Evolutionary conservation across 768 basidiomycete species (phyloP).

Genomic region (Lentinula sp.): DNA sequence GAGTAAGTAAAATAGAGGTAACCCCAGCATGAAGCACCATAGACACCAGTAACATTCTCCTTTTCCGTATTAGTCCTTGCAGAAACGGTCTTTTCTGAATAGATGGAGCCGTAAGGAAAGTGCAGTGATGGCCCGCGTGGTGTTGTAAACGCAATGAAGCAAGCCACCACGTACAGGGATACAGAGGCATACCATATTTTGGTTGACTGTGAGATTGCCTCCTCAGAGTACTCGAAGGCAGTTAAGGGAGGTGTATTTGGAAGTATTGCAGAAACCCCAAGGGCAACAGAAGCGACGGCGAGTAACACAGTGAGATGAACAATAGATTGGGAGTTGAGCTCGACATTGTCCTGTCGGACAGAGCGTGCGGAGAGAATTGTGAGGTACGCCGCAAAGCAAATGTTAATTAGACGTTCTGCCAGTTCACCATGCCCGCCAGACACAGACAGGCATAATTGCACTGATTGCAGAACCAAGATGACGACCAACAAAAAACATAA

Average conservation of each 20-base stretch:
- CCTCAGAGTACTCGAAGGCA: constrained; percentile 16
- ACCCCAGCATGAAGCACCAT: constrained; percentile 52
- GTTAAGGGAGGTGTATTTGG: constrained; percentile 38
- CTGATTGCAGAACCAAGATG: constrained; percentile 44
- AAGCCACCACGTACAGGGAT: constrained; percentile 40
- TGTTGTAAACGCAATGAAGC: constrained; percentile 39
- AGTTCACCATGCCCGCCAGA: constrained; percentile 25
- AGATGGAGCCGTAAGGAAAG: constrained; percentile 68
- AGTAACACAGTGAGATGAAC: constrained; percentile 59
- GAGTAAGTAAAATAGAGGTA: constrained; percentile 81
- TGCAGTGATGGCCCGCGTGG: constrained; percentile 73
- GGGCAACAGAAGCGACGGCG: constrained; percentile 36
- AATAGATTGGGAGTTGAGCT: constrained; percentile 42
- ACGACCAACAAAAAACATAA: constrained; percentile 38
- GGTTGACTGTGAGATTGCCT: constrained; percentile 13
- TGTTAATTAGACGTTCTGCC: constrained; percentile 36
- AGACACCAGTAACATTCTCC: constrained; percentile 68
- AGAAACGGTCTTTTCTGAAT: constrained; percentile 63
- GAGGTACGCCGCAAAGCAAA: constrained; percentile 54
- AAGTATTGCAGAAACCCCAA: constrained; percentile 48
- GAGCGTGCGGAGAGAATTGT: constrained; percentile 46
- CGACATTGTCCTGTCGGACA: constrained; percentile 35
- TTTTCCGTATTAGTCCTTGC: constrained; percentile 54
- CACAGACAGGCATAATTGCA: constrained; percentile 51
- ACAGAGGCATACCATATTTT: constrained; percentile 50